Evolutionary conservation across 2,329 filamentous ascomycete genomes (phyloP), one percentile per base, ranked within the genome.

Genomic region (Botrytis fragariae): DNA sequence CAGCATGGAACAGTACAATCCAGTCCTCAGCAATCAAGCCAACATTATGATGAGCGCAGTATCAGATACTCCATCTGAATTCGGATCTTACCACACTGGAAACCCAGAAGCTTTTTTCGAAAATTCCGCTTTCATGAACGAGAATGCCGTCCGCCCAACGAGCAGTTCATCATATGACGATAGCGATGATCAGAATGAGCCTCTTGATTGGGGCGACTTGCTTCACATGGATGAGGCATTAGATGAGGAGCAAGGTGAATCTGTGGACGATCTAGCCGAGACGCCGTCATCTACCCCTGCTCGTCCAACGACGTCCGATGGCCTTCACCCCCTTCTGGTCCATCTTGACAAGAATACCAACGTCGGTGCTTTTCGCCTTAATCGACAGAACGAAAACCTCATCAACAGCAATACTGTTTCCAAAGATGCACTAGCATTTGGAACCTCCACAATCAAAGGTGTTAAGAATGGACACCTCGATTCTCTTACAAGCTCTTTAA

Each of bases 61-160:
- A 81, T 87, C 87, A 76, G 74, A 62, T 54, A 45, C 32, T n/a
- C 48, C 44, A 22, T 60, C 42, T 2, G 54, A 77, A 9, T 76
- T 74, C 72, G 74, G 74, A 54, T 57, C 61, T 20, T 89, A 88
- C 8, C 90, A 92, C n/a, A 86, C 93, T 79, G 92, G 92, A 1
- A 91, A 92, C 3, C 87, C 90, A 0, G 92, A 94, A 82, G 91
- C 92, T 12, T 94, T 94, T 81, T 94, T 92, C 78, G 89, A 91
- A 71, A 86, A 86, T 18, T 87, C 83, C 72, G 83, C 87, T n/a
- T 84, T 82, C 0, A 84, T 84, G 64, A 84, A 82, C 22, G 85
- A 87, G 37, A 88, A 89, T 25, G 87, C 87, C 32, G 90, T 92
- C 65, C 90, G 92, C 35, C 90, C 51, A 25, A 63, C 54, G 8